Percentiles rank a stretch among this genome's conserved stretches.
Conservation (phyloP, 495 filamentous ascomycete species). For the Talaromyces stipitatus region DNA sequence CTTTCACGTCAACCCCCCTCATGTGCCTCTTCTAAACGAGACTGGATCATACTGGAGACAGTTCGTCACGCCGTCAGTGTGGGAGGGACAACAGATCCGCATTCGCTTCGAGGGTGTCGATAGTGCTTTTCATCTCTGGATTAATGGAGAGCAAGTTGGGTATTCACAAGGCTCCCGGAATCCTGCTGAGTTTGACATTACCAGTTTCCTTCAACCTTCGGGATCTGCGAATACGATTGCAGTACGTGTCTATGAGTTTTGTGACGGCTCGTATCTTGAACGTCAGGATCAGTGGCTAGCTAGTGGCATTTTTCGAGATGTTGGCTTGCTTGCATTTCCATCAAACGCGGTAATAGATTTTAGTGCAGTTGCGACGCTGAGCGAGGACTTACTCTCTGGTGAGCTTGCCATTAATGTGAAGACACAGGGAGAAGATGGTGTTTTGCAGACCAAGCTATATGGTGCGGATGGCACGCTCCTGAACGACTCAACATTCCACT, state of each 20-base stretch:
- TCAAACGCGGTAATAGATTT: background rate
- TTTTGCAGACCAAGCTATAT: slow-evolving; percentile 12
- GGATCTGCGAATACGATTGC: background rate
- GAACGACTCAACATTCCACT: slow-evolving; percentile 3
- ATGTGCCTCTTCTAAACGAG: slow-evolving; percentile 43
- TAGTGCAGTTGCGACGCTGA: background rate
- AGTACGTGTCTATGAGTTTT: background rate
- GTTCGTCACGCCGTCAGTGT: slow-evolving; percentile 35
- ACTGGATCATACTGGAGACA: slow-evolving; percentile 48
- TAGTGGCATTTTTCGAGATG: background rate
- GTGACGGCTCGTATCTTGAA: background rate
- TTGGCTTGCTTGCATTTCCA: background rate
- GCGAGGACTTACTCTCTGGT: background rate
- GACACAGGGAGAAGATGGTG: slow-evolving; percentile 13
- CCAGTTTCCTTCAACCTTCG: background rate
- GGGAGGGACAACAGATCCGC: slow-evolving; percentile 5
- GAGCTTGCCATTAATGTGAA: slow-evolving; percentile 5
- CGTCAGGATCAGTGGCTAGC: background rate
- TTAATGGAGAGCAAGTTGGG: background rate
- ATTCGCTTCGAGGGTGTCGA: background rate
- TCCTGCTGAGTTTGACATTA: background rate
- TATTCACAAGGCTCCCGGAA: background rate
- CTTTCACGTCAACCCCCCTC: slow-evolving; percentile 50
- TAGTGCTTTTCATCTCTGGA: background rate
- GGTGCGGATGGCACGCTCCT: background rate